Conservation (phyloP, 192 early-diverging fungal genomes). For the Cetraspora pellucida region DNA sequence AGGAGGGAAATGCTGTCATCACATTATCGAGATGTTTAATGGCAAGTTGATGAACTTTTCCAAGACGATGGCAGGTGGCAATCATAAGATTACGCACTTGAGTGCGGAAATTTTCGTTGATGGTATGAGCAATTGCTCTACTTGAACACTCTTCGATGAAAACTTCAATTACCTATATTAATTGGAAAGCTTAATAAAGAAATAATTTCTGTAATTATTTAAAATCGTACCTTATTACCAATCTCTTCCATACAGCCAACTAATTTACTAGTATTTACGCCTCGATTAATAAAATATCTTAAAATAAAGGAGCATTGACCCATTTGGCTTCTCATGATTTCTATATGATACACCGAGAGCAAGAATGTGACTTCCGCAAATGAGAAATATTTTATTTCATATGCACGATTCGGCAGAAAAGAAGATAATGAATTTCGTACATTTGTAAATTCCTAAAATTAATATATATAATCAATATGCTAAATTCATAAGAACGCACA, state of each 20-base stretch:
- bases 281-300: conserved; percentile 84
- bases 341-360: conserved; percentile 81
- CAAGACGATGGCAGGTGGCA: conserved; percentile 68
- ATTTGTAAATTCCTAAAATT: conserved; percentile 51
- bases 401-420: conserved; percentile 57
- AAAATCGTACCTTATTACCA: conserved; percentile 57
- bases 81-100: conserved; percentile 68
- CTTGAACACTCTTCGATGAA: conserved; percentile 56
- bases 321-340: conserved; percentile 70
- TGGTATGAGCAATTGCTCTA: conserved; percentile 53
- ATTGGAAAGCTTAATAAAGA: neutral
- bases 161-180: conserved; percentile 44
- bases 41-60: conserved; percentile 67
- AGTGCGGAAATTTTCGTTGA: conserved; percentile 51
- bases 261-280: conserved; percentile 75
- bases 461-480: neutral
- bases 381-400: conserved; percentile 62
- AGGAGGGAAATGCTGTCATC: conserved; percentile 67
- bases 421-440: conserved; percentile 59
- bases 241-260: conserved; percentile 78
- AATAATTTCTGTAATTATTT: neutral
- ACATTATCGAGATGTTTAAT: conserved; percentile 65
- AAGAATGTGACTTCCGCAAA: conserved; percentile 81
- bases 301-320: conserved; percentile 74
- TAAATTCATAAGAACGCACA: neutral